Percentiles rank a stretch among this genome's conserved stretches.
Conservation (phyloP, 2,329 filamentous ascomycete species). For the Neocatenulostroma microsporum region DNA sequence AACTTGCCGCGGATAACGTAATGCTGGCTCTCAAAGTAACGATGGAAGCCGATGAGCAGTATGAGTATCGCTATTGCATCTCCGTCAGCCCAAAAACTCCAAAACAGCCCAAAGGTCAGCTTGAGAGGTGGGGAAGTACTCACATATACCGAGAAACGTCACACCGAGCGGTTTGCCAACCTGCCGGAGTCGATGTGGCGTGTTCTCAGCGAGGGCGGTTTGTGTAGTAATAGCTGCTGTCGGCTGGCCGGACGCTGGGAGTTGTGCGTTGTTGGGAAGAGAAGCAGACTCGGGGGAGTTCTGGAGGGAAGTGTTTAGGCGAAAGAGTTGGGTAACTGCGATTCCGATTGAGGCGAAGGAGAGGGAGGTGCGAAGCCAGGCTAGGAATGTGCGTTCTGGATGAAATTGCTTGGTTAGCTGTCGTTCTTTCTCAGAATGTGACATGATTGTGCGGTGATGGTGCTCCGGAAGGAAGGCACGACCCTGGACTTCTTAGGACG, state of each 20-base stretch:
- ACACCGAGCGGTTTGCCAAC: constrained; percentile 68
- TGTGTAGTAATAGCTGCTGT: neutral
- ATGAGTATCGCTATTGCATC: constrained; percentile 59
- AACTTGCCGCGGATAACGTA: constrained; percentile 77
- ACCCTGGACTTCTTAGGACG: no score
- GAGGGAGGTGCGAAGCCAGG: constrained; percentile 75
- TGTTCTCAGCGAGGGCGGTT: constrained; percentile 16
- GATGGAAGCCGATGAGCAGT: constrained; percentile 66
- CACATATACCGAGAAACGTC: constrained; percentile 61
- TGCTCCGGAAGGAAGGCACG: neutral
- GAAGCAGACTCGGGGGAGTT: constrained; percentile 8
- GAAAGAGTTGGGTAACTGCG: constrained; percentile 76
- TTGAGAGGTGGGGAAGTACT: constrained; percentile 9
- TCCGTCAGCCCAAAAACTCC: no score
- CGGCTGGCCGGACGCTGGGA: constrained; percentile 7
- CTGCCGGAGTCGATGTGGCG: constrained; percentile 43
- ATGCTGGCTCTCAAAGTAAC: constrained; percentile 69
- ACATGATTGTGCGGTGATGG: neutral
- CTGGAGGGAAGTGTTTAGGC: constrained; percentile 61
- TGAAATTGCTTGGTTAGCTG: constrained; percentile 5
- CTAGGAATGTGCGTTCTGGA: constrained; percentile 72
- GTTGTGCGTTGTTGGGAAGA: constrained; percentile 2
- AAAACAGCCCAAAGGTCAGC: neutral
- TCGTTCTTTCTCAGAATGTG: neutral
- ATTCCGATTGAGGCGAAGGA: constrained; percentile 77